Conservation (phyloP, 306 rosid species). For the Pterocarpus macrocarpus region DNA sequence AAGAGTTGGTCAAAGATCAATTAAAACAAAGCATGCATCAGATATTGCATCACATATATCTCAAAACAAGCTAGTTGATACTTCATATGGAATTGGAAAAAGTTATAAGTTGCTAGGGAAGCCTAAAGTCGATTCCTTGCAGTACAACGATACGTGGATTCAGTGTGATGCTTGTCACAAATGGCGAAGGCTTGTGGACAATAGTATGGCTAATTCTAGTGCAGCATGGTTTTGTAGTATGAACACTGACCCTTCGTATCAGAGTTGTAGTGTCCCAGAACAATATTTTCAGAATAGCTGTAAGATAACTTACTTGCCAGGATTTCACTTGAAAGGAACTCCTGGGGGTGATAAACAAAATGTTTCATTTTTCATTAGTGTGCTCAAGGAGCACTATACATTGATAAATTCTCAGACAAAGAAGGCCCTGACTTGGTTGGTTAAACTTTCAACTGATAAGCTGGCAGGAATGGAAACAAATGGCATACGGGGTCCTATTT, state of each 20-base stretch:
- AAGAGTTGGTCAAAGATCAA: slow-evolving; percentile 49
- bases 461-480: slow-evolving; percentile 78
- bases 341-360: slow-evolving; percentile 77
- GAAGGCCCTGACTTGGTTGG: slow-evolving; percentile 86
- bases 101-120: slow-evolving; percentile 48
- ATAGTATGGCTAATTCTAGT: slow-evolving; percentile 60
- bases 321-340: slow-evolving; percentile 81
- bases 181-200: slow-evolving; percentile 87
- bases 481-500: slow-evolving; percentile 80
- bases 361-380: slow-evolving; percentile 74
- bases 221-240: slow-evolving; percentile 96
- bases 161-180: slow-evolving; percentile 94
- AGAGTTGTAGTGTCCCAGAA: slow-evolving; percentile 79
- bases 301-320: slow-evolving; percentile 73
- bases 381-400: slow-evolving; percentile 80
- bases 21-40: slow-evolving; percentile 48
- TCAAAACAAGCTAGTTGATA: slow-evolving; percentile 49
- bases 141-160: slow-evolving; percentile 80
- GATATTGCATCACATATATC: slow-evolving; percentile 48
- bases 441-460: slow-evolving; percentile 67
- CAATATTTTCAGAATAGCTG: slow-evolving; percentile 63
- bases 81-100: slow-evolving; percentile 51
- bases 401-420: slow-evolving; percentile 72
- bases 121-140: slow-evolving; percentile 46
- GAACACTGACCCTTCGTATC: slow-evolving; percentile 76